These are phyloP conservation scores for Tetrapisispora arboricola DNA, from an alignment of 805 yeast genomes.

Conservation along the genomic window DNA sequence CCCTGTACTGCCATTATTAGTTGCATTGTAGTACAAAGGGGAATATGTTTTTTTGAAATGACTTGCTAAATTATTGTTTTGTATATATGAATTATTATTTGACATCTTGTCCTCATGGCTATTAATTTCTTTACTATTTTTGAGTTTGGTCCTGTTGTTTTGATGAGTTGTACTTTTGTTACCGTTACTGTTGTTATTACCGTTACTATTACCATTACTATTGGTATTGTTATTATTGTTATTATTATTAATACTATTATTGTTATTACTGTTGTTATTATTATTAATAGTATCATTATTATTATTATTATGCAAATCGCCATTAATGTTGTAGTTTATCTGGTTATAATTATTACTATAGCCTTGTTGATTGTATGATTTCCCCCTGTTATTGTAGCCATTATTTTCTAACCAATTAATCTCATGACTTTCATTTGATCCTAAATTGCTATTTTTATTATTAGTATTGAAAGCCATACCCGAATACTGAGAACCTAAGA, in stretches of 20 bases:
- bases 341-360: constrained; percentile 6
- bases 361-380: constrained; percentile 2
- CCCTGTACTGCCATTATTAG: background rate
- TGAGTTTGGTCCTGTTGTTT: constrained; percentile 4
- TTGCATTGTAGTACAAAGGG: constrained; percentile 11
- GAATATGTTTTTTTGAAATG: constrained; percentile 21
- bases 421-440: background rate
- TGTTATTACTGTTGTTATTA: background rate
- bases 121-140: background rate
- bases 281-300: constrained; percentile 4
- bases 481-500: background rate
- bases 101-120: background rate
- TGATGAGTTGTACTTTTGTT: too few relatives aligned
- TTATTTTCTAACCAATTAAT: background rate
- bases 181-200: constrained; percentile 5
- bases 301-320: constrained; percentile 10
- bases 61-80: constrained; percentile 9
- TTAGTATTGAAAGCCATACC: background rate
- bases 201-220: constrained; percentile 3
- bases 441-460: constrained; percentile 5
- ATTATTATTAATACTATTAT: constrained; percentile 1
- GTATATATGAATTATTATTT: background rate
- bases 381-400: background rate
- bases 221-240: background rate
- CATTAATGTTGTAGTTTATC: constrained; percentile 5